Evolutionary conservation across 225 moss, liverwort and hornwort species (phyloP).

Genomic region (Anthoceros angustus): DNA sequence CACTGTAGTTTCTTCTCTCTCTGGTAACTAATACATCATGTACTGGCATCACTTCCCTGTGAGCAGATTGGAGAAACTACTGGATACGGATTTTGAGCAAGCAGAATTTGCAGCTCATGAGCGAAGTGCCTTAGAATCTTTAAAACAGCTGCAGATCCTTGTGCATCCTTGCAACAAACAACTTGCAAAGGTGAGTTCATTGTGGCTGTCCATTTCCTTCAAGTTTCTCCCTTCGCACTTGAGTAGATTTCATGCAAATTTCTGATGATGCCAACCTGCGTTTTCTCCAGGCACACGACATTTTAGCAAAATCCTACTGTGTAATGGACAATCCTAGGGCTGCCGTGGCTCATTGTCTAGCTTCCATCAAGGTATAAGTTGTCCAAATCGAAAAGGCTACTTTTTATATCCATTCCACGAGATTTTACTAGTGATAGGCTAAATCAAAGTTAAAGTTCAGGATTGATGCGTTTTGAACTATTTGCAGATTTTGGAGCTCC

Average conservation of each 20-base stretch:
- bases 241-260: not conserved
- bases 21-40: too few species aligned
- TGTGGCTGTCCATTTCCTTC: not conserved
- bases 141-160: conserved; percentile 16
- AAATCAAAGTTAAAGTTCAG: not conserved
- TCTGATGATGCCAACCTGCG: not conserved
- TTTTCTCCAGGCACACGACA: conserved; percentile 46
- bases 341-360: conserved; percentile 47
- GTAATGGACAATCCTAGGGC: conserved; percentile 22
- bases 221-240: too few species aligned
- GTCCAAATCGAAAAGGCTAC: not conserved
- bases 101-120: conserved; percentile 10
- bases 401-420: not conserved
- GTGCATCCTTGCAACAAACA: conserved; percentile 39
- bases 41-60: not conserved
- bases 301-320: conserved; percentile 53
- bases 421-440: not conserved
- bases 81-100: conserved; percentile 9
- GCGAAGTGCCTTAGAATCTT: conserved; percentile 20
- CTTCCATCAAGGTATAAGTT: conserved; percentile 34
- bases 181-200: conserved; percentile 29
- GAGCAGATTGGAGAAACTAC: conserved; percentile 23
- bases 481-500: conserved; percentile 57
- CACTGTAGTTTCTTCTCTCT: not conserved
- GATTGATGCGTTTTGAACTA: conserved; percentile 6